Percentiles rank a stretch among this genome's conserved stretches.
phyloP scores from a whole-genome alignment of 1,284 basidiomycete genomes.

The Phylloboletellus chloephorus region DNA sequence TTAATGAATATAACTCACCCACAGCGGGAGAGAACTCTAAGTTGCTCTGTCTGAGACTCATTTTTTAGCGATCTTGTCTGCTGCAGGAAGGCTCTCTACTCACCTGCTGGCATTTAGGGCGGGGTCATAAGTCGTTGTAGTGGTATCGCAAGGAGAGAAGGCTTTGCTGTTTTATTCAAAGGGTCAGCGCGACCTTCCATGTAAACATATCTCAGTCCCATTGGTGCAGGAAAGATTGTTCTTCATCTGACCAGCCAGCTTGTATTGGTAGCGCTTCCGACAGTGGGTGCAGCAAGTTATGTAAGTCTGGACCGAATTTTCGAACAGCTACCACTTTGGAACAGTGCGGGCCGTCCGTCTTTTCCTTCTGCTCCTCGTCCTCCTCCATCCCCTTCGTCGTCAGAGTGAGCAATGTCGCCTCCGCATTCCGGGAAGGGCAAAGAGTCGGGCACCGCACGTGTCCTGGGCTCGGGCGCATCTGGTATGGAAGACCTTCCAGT shows the following conservation, averaged over 20 bases:
- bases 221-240: slow-evolving; percentile 4
- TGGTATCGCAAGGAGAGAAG: too few species aligned
- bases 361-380: neutral
- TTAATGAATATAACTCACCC: slow-evolving; percentile 19
- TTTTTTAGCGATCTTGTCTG: neutral
- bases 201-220: neutral
- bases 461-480: slow-evolving; percentile 89
- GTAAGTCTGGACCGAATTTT: slow-evolving; percentile 18
- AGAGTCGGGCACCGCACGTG: slow-evolving; percentile 87
- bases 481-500: slow-evolving; percentile 44
- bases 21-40: slow-evolving; percentile 14
- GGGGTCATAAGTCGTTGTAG: too few species aligned
- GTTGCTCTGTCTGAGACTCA: slow-evolving; percentile 10
- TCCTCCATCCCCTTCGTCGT: neutral
- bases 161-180: too few species aligned
- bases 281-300: slow-evolving; percentile 13
- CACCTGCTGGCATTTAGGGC: neutral
- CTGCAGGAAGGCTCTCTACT: neutral
- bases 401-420: slow-evolving; percentile 50
- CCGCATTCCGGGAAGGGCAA: slow-evolving; percentile 57
- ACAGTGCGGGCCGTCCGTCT: neutral
- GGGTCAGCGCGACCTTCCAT: neutral
- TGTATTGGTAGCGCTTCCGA: slow-evolving; percentile 9
- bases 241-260: neutral
- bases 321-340: neutral